Evolutionary conservation across 345 rosid genomes (phyloP).

Genomic region (Bruguiera gymnorhiza): DNA sequence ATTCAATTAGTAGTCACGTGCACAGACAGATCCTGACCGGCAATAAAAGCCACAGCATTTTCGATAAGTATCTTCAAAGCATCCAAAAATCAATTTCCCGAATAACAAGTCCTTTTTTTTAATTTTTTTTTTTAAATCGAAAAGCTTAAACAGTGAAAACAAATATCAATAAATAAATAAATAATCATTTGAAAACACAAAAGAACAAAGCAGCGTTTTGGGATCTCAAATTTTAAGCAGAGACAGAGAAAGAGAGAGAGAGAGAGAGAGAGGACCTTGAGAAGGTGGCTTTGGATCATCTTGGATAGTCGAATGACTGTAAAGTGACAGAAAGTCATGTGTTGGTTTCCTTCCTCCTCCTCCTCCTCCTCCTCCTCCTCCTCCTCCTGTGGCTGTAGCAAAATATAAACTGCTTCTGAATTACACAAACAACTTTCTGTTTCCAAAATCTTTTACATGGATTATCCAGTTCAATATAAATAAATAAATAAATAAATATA

Average conservation of each 20-base stretch:
- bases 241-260: not conserved
- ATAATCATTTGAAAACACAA: too few relatives aligned
- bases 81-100: too few relatives aligned
- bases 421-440: slow-evolving; percentile 3
- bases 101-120: too few relatives aligned
- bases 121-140: too few relatives aligned
- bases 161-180: too few relatives aligned
- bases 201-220: not conserved
- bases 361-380: slow-evolving; percentile 32
- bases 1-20: slow-evolving; percentile 39
- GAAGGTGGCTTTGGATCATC: slow-evolving; percentile 73
- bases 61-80: too few relatives aligned
- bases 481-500: too few relatives aligned
- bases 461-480: too few relatives aligned
- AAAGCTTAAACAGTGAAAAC: too few relatives aligned
- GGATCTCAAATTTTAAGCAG: slow-evolving; percentile 9
- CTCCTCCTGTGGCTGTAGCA: too few relatives aligned
- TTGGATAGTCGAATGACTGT: slow-evolving; percentile 67
- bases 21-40: slow-evolving; percentile 18
- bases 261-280: slow-evolving; percentile 48
- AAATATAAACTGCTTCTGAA: slow-evolving; percentile 26
- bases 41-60: not conserved
- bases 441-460: too few relatives aligned
- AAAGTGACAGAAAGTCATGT: slow-evolving; percentile 85
- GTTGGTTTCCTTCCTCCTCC: slow-evolving; percentile 70